These are phyloP conservation scores for Pseudogymnoascus sp. DNA, from an alignment of 2,329 filamentous ascomycete genomes.

Conservation along the genomic window DNA sequence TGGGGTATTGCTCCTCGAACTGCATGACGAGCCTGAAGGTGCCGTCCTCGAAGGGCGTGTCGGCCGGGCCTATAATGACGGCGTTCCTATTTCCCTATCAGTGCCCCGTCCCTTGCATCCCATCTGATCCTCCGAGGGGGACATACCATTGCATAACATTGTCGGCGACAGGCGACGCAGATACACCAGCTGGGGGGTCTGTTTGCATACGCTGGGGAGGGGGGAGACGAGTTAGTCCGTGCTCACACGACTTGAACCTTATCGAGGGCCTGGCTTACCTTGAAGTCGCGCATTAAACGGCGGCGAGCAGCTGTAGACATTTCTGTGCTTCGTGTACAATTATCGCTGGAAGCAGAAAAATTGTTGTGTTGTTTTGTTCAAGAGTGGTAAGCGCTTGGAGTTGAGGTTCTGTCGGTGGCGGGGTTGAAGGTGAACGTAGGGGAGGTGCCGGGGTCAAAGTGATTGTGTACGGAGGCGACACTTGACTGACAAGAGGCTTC, in stretches of 20 bases:
- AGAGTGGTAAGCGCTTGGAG: not conserved
- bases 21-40: conserved; percentile 98
- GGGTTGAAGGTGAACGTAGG: not conserved
- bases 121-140: not conserved
- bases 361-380: not conserved
- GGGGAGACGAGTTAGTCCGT: conserved; percentile 16
- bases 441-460: not conserved
- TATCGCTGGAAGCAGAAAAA: not conserved
- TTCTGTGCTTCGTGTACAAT: conserved; percentile 19
- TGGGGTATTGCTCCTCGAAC: conserved; percentile 97
- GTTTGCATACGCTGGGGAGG: conserved; percentile 86
- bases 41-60: conserved; percentile 96
- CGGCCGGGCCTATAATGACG: conserved; percentile 92
- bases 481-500: not conserved
- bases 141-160: conserved; percentile 92
- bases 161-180: conserved; percentile 88
- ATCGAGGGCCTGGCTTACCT: conserved; percentile 51
- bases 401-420: not conserved
- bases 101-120: not conserved
- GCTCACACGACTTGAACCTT: conserved; percentile 17
- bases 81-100: conserved; percentile 63
- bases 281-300: conserved; percentile 98
- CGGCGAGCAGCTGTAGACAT: conserved; percentile 94
- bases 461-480: conserved; percentile 4
- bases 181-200: conserved; percentile 92